phyloP scores from a whole-genome alignment of 257 asterid species.

The Capsicum rhomboideum region DNA sequence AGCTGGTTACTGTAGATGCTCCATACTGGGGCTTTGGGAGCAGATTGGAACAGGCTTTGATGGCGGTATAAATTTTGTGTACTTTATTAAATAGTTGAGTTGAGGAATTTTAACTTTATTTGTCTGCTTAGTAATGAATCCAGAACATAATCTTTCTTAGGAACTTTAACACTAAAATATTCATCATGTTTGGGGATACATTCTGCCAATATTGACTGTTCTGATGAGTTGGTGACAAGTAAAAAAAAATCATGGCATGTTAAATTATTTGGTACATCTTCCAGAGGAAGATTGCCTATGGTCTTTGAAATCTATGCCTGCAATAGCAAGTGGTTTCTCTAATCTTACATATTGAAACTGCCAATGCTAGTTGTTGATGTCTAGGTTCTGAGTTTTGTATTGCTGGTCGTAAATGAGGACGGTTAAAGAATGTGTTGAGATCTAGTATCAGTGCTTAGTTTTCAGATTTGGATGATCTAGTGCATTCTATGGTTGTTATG shows the following conservation, averaged over 20 bases:
- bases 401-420: neutral
- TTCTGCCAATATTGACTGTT: neutral
- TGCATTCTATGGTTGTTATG: neutral
- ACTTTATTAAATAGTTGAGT: neutral
- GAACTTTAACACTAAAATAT: neutral
- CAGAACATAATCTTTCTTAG: neutral
- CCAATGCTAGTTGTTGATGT: neutral
- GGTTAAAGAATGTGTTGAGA: neutral
- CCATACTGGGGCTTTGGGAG: constrained; percentile 94
- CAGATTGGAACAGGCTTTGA: constrained; percentile 65
- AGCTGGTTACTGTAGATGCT: constrained; percentile 75
- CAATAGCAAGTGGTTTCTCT: neutral
- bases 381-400: neutral
- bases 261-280: neutral
- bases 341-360: neutral
- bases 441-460: neutral
- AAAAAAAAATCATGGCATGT: neutral
- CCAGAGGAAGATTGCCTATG: neutral
- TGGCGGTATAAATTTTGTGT: constrained; percentile 38
- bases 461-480: neutral
- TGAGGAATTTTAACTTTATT: neutral
- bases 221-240: neutral
- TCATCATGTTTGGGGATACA: neutral
- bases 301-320: neutral
- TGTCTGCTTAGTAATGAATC: neutral